phyloP scores from a whole-genome alignment of 2,329 filamentous ascomycete genomes.

The Alternaria triticimaculans region DNA sequence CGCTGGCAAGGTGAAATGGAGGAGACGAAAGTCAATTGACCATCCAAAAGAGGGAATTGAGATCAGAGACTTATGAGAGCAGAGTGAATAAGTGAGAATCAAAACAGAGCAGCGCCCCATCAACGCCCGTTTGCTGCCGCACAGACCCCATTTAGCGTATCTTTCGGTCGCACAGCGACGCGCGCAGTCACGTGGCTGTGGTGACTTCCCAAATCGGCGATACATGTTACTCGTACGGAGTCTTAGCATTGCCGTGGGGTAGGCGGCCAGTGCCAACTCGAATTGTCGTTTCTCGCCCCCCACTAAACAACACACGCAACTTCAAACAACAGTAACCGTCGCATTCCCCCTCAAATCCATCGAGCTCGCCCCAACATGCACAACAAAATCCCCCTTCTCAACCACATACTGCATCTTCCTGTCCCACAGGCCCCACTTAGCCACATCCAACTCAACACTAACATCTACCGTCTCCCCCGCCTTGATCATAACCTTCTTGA shows the following conservation, averaged over 20 bases:
- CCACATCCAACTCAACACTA: slow-evolving; percentile 58
- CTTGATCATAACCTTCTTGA: slow-evolving; percentile 68
- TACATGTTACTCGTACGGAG: too few relatives aligned
- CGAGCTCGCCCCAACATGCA: slow-evolving; percentile 67
- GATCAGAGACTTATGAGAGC: too few relatives aligned
- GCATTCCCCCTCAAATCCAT: slow-evolving; percentile 62
- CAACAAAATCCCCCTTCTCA: slow-evolving; percentile 71
- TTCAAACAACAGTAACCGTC: slow-evolving; percentile 60
- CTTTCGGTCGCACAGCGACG: neutral
- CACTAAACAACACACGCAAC: too few relatives aligned
- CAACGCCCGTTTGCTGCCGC: neutral
- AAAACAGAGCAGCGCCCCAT: neutral
- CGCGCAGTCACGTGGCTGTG: neutral
- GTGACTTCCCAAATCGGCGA: neutral
- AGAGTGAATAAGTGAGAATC: neutral
- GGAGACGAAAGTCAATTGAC: too few relatives aligned
- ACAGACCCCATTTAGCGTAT: neutral
- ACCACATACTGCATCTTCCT: slow-evolving; percentile 73
- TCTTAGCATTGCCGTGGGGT: too few relatives aligned
- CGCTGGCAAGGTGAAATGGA: neutral
- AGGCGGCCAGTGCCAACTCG: neutral
- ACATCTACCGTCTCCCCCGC: slow-evolving; percentile 66
- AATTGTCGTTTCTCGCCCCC: neutral
- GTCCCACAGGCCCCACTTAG: slow-evolving; percentile 64
- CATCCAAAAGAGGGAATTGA: neutral